These are phyloP conservation scores for Graphium sp. DNA, from an alignment of 2,329 filamentous ascomycete genomes.

Conservation along the genomic window DNA sequence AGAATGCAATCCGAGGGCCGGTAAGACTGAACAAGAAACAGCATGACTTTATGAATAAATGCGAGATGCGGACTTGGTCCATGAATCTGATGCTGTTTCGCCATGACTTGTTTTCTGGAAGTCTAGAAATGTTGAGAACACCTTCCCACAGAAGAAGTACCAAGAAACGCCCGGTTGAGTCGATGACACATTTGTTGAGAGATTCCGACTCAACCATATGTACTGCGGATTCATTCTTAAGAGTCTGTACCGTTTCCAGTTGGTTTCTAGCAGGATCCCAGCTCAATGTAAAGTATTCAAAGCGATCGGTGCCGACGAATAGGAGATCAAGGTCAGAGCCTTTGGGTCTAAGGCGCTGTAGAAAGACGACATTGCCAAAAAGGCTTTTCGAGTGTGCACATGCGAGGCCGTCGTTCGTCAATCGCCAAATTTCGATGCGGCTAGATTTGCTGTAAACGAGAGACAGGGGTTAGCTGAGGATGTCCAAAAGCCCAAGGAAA, in stretches of 20 bases:
- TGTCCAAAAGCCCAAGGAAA: background rate
- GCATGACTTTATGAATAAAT: constrained; percentile 41
- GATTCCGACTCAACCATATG: constrained; percentile 65
- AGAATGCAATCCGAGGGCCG: constrained; percentile 38
- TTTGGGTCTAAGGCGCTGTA: constrained; percentile 62
- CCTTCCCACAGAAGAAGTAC: constrained; percentile 44
- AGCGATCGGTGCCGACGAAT: constrained; percentile 80
- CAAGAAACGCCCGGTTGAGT: constrained; percentile 53
- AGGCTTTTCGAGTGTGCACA: constrained; percentile 54
- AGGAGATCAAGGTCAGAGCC: constrained; percentile 65
- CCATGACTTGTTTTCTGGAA: constrained; percentile 16
- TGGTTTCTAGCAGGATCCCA: constrained; percentile 50
- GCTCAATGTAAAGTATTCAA: constrained; percentile 76
- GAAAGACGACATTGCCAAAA: constrained; percentile 74
- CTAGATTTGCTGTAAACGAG: constrained; percentile 52
- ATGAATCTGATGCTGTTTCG: constrained; percentile 12
- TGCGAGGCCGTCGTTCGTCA: constrained; percentile 44
- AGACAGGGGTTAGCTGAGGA: constrained; percentile 1
- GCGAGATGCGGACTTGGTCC: constrained; percentile 37
- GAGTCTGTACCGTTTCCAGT: constrained; percentile 32
- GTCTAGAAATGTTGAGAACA: constrained; percentile 35
- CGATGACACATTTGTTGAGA: constrained; percentile 67
- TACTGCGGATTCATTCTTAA: constrained; percentile 36
- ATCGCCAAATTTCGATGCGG: constrained; percentile 67
- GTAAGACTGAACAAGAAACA: constrained; percentile 41